Percentiles rank a stretch among this genome's conserved stretches.
phyloP scores from a whole-genome alignment of 768 basidiomycete species.

The Russula brevipes region DNA sequence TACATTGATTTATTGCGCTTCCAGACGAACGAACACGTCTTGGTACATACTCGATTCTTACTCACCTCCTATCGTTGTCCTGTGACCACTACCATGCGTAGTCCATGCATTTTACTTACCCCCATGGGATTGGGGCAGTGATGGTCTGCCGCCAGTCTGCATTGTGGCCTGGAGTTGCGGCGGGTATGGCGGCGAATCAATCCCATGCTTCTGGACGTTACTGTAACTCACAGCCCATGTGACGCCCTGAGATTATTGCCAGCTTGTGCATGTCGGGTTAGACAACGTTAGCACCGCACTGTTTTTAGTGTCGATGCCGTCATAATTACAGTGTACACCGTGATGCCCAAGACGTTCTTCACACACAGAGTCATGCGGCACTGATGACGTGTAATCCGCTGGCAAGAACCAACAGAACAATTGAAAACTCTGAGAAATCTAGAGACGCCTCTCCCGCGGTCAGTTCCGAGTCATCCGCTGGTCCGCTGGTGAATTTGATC shows the following conservation, averaged over 20 bases:
- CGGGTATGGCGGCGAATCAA: conserved; percentile 11
- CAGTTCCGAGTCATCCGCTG: too few species aligned
- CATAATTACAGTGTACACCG: not conserved
- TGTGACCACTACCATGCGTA: conserved; percentile 17
- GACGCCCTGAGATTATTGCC: conserved; percentile 5
- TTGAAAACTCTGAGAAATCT: not conserved
- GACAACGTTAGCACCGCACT: not conserved
- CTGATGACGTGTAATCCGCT: conserved; percentile 3
- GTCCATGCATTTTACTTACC: conserved; percentile 16
- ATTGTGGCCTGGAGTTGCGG: conserved; percentile 3
- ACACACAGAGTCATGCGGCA: not conserved
- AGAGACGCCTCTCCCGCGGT: not conserved
- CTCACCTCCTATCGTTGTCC: conserved; percentile 2
- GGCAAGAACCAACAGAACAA: not conserved
- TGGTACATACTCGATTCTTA: conserved; percentile 6
- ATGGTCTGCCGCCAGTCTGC: conserved; percentile 13
- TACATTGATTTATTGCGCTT: conserved; percentile 22
- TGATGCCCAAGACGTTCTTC: not conserved
- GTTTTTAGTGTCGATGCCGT: conserved; percentile 2
- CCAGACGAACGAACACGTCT: conserved; percentile 3
- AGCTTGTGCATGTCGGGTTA: not conserved
- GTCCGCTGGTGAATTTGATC: conserved; percentile 40
- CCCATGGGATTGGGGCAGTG: conserved; percentile 8
- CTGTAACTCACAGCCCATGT: conserved; percentile 6
- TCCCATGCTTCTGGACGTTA: not conserved